phyloP scores from a whole-genome alignment of 768 basidiomycete genomes.

The Amanita pseudoporphyria region DNA sequence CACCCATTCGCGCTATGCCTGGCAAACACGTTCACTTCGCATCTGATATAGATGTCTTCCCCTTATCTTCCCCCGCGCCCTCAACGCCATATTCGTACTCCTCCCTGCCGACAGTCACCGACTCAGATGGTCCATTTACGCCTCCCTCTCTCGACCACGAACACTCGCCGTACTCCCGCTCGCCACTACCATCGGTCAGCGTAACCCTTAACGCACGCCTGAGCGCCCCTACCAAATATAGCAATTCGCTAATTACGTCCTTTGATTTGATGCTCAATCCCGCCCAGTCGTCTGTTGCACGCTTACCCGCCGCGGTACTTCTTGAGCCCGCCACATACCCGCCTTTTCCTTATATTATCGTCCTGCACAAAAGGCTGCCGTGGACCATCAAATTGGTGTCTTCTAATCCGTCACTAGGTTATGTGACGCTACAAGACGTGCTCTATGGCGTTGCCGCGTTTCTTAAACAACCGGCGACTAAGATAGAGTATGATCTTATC shows the following conservation, averaged over 20 bases:
- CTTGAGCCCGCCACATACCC: conserved; percentile 4
- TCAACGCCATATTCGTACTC: conserved; percentile 12
- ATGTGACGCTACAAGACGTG: conserved; percentile 36
- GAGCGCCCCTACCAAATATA: conserved; percentile 1
- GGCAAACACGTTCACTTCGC: conserved; percentile 16
- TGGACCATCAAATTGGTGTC: conserved; percentile 8
- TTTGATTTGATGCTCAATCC: background rate
- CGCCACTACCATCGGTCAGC: conserved; percentile 11
- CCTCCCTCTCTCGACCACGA: conserved; percentile 11
- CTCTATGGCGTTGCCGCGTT: conserved; percentile 32
- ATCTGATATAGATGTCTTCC: conserved; percentile 6
- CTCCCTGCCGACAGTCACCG: conserved; percentile 9
- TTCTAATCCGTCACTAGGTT: conserved; percentile 8
- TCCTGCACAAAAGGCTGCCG: conserved; percentile 5
- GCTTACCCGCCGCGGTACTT: background rate
- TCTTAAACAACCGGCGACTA: conserved; percentile 30
- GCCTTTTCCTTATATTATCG: background rate
- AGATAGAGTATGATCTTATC: conserved; percentile 28
- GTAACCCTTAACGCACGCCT: conserved; percentile 11
- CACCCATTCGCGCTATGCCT: conserved; percentile 3
- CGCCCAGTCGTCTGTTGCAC: background rate
- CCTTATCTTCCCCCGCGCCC: conserved; percentile 12
- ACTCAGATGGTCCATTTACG: conserved; percentile 10
- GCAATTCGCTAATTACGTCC: background rate
- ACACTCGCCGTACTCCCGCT: conserved; percentile 10